Percentiles rank a stretch among this genome's conserved stretches.
Conservation (phyloP, 129 eudicot species). For the Mikania micrantha region DNA sequence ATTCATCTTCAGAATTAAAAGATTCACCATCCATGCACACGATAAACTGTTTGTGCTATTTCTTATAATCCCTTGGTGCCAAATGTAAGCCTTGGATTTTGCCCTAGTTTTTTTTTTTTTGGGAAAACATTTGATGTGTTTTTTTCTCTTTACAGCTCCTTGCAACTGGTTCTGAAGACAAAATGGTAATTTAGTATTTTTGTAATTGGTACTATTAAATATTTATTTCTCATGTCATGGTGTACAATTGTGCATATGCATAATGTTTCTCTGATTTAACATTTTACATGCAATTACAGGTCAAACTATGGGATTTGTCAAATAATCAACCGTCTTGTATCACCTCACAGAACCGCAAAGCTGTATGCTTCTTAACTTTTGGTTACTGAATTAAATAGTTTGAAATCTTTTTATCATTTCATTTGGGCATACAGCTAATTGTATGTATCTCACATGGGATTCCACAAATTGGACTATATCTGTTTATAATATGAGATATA, state of each 20-base stretch:
- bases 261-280: too few species aligned
- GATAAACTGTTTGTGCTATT: slow-evolving; percentile 79
- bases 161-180: slow-evolving; percentile 92
- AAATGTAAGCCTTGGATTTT: slow-evolving; percentile 33
- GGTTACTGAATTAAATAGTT: background rate
- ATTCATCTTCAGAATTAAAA: slow-evolving; percentile 40
- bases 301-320: slow-evolving; percentile 88
- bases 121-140: background rate
- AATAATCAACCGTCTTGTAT: slow-evolving; percentile 72
- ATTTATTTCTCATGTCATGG: background rate
- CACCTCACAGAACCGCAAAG: slow-evolving; percentile 76
- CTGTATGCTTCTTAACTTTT: slow-evolving; percentile 43
- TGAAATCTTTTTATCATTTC: background rate
- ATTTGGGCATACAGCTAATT: background rate
- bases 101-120: background rate
- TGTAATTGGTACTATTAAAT: background rate
- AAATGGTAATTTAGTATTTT: slow-evolving; percentile 47
- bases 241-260: too few species aligned
- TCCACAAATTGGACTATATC: background rate
- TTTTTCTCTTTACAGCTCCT: slow-evolving; percentile 60
- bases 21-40: slow-evolving; percentile 88
- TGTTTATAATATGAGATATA: background rate
- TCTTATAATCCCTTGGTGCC: slow-evolving; percentile 62
- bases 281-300: slow-evolving; percentile 35
- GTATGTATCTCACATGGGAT: background rate